A percentile compares a stretch with the other conserved stretches of the same genome.
Evolutionary conservation across 2,329 filamentous ascomycete genomes (phyloP).

Genomic region (Fusarium secorum): DNA sequence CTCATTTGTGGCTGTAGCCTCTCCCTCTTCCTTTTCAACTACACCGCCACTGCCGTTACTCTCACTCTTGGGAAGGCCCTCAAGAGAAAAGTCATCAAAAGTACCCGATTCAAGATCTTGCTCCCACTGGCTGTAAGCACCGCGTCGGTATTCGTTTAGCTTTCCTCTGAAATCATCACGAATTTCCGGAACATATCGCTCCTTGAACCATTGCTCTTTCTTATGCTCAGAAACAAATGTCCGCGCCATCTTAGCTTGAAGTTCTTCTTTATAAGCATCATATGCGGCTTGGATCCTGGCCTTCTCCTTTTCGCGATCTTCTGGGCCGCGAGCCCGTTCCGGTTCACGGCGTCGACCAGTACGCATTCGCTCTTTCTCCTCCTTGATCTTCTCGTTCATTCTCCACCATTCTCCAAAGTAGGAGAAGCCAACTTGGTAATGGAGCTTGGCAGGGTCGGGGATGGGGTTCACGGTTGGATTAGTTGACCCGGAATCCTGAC

Average conservation of each 20-base stretch:
- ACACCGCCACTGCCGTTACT: constrained; percentile 85
- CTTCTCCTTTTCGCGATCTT: constrained; percentile 82
- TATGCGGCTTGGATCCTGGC: constrained; percentile 77
- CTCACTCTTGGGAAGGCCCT: constrained; percentile 93
- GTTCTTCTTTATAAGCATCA: constrained; percentile 72
- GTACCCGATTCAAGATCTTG: constrained; percentile 82
- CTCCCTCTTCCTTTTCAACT: constrained; percentile 94
- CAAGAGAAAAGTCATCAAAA: constrained; percentile 94
- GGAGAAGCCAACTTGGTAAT: constrained; percentile 84
- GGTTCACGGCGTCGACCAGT: constrained; percentile 74
- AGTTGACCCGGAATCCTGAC: constrained; percentile 63
- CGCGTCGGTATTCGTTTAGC: constrained; percentile 80
- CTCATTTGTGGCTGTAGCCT: constrained; percentile 89
- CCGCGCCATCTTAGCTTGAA: constrained; percentile 82
- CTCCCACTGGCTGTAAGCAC: constrained; percentile 86
- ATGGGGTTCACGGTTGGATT: constrained; percentile 68
- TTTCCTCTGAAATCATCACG: constrained; percentile 77
- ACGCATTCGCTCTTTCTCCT: constrained; percentile 76
- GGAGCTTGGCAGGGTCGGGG: constrained; percentile 74
- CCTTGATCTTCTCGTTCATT: constrained; percentile 81
- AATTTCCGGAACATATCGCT: constrained; percentile 88
- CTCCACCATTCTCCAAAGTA: constrained; percentile 91
- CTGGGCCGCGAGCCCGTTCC: constrained; percentile 69
- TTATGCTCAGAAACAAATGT: constrained; percentile 92
- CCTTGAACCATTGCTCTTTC: constrained; percentile 96